Conservation (phyloP, 495 filamentous ascomycete species). For the Lophiostoma macrostomum region DNA sequence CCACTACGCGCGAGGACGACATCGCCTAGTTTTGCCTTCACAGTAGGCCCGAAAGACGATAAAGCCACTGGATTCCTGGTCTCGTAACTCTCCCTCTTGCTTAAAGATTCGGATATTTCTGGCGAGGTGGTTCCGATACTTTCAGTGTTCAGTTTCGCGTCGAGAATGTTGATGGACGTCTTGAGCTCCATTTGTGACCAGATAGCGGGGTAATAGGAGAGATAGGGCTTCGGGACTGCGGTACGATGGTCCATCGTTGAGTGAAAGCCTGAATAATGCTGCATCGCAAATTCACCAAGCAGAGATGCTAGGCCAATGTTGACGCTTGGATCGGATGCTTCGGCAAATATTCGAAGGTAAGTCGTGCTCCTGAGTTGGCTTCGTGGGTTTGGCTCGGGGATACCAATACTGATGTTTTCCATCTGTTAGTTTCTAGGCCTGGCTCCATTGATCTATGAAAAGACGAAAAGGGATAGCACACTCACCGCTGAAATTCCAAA, state of each 20-base stretch:
- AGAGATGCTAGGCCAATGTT: slow-evolving; percentile 17
- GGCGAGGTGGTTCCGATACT: slow-evolving; percentile 12
- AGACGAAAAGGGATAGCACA: not conserved
- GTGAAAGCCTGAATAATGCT: slow-evolving; percentile 33
- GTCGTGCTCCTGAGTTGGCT: slow-evolving; percentile 23
- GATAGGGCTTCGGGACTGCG: slow-evolving; percentile 21
- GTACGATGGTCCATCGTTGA: slow-evolving; percentile 14
- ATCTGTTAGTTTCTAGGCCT: not conserved
- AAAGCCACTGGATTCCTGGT: slow-evolving; percentile 24
- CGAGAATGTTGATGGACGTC: slow-evolving; percentile 28
- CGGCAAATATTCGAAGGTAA: slow-evolving; percentile 26
- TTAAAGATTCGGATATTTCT: not conserved
- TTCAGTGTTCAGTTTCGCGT: not conserved
- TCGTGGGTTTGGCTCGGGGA: slow-evolving; percentile 16
- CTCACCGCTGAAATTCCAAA: slow-evolving; percentile 34
- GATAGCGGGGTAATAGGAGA: slow-evolving; percentile 35
- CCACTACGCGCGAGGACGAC: slow-evolving; percentile 39
- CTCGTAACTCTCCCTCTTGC: slow-evolving; percentile 28
- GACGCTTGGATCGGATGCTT: not conserved
- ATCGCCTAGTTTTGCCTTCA: slow-evolving; percentile 31
- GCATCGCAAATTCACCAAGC: slow-evolving; percentile 28
- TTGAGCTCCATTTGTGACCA: slow-evolving; percentile 18
- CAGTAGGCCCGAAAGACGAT: slow-evolving; percentile 31
- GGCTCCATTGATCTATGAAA: not conserved
- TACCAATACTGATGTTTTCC: slow-evolving; percentile 18